Conservation (phyloP, 805 yeast species). For the Saccharomyces eubayanus region DNA sequence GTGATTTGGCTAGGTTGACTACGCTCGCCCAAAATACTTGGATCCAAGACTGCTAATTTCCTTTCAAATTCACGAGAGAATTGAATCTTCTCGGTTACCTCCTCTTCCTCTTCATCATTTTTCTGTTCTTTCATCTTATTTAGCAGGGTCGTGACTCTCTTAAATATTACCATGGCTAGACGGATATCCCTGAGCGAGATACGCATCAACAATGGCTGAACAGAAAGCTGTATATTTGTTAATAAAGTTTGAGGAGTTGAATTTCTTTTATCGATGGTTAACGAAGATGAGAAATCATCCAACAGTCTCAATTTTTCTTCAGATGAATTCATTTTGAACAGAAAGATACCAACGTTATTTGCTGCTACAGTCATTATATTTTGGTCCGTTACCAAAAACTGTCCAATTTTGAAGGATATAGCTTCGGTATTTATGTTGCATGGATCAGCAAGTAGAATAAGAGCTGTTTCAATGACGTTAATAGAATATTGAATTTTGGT, state of each 20-base stretch:
- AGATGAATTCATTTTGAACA: constrained; percentile 62
- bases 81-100: constrained; percentile 23
- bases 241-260: constrained; percentile 50
- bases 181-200: constrained; percentile 81
- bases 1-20: constrained; percentile 36
- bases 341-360: constrained; percentile 76
- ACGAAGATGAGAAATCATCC: constrained; percentile 80
- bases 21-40: constrained; percentile 60
- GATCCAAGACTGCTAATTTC: constrained; percentile 34
- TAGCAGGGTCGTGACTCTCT: constrained; percentile 55
- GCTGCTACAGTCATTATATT: constrained; percentile 59
- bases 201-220: constrained; percentile 75
- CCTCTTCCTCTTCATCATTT: constrained; percentile 5
- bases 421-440: constrained; percentile 67
- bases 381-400: constrained; percentile 61
- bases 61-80: constrained; percentile 59
- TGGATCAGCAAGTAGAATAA: constrained; percentile 76
- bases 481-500: constrained; percentile 44
- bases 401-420: constrained; percentile 80
- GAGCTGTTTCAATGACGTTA: constrained; percentile 67
- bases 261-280: constrained; percentile 63
- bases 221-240: constrained; percentile 56
- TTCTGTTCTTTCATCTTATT: constrained; percentile 13
- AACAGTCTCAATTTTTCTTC: constrained; percentile 64
- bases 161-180: constrained; percentile 65